Percentiles rank a stretch among this genome's conserved stretches.
phyloP scores from a whole-genome alignment of 192 early-diverging fungal species.

The Coemansia sp. region DNA sequence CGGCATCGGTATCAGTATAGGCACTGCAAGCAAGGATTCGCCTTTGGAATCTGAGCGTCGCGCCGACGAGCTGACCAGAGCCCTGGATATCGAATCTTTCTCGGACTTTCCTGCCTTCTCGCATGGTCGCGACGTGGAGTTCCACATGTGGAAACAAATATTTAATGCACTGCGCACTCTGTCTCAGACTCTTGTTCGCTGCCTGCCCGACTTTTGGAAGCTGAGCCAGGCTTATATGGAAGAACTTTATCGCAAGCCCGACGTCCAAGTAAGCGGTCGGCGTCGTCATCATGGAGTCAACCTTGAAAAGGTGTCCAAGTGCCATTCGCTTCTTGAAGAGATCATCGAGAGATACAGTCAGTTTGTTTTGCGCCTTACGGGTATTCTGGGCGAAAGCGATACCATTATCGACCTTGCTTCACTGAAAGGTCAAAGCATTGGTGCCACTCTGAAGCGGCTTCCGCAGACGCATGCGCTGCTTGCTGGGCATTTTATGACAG shows the following conservation, averaged over 20 bases:
- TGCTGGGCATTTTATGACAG: constrained; percentile 73
- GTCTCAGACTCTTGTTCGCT: constrained; percentile 71
- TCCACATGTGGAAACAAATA: constrained; percentile 72
- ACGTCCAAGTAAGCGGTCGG: constrained; percentile 37
- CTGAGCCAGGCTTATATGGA: constrained; percentile 85
- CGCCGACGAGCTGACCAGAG: constrained; percentile 44
- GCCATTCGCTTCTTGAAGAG: constrained; percentile 48
- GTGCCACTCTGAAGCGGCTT: constrained; percentile 39
- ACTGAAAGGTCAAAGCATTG: constrained; percentile 17
- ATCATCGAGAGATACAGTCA: constrained; percentile 52
- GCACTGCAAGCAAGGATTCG: constrained; percentile 11
- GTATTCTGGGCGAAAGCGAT: constrained; percentile 42
- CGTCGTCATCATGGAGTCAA: constrained; percentile 48
- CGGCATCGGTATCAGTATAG: background rate
- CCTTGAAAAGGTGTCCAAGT: constrained; percentile 52
- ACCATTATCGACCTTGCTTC: constrained; percentile 24
- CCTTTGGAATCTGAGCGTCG: constrained; percentile 27
- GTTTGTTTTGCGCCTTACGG: constrained; percentile 43
- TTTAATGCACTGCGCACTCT: constrained; percentile 68
- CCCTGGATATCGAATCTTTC: constrained; percentile 43
- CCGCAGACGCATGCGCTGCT: constrained; percentile 62
- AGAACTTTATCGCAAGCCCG: constrained; percentile 65
- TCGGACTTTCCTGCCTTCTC: constrained; percentile 39
- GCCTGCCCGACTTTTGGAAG: constrained; percentile 92
- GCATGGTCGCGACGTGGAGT: constrained; percentile 45